Base-by-base conservation (phyloP, 805 yeast genomes). In the Sugiyamaella floridensis region DNA sequence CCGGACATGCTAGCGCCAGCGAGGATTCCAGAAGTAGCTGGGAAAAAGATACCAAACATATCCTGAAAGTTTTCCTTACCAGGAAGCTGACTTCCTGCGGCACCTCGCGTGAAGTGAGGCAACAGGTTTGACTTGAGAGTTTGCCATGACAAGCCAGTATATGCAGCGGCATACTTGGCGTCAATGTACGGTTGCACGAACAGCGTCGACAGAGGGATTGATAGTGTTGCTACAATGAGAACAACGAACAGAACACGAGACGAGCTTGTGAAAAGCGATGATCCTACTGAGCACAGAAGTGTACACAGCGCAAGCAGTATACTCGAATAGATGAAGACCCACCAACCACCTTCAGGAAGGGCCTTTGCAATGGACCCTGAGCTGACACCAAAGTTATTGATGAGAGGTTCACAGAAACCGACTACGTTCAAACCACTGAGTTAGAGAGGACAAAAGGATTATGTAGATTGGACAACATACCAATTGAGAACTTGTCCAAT, bases 1-100 rank as follows among this genome's bases (percentile, higher is more conserved):
- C 99, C 98, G 42, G 97, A 89, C 99, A 93, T 93, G 20, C 96
- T 86, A 1, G 99, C 97, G 15, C 99, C 99, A 2, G 99, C 98
- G 68, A 93, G 85, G 26, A 93, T 90, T 53, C 99, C 99, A 6
- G 98, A 97, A 0, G 99, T 92, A 0, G 99, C 97, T 10, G 99
- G 97, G 72, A 93, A 93, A 66, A 93, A 89, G 45, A 93, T 87
- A 2, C 98, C 98, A 77, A 93, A 93, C 58, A 95, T 70, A 65
- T 86, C 85, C 51, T 83, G 80, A 63, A 92, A 89, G 1, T 83
- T 88, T 66, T 92, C 98, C 45, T 76, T 80, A 0, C 71, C 70
- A 8, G 67, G 58, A 22, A 76, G 58, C 28, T 83, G 80, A 3
- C 96, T 87, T 15, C 98, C 99, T 4, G 96, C 97, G 2, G 98